Evolutionary conservation across 345 rosid genomes (phyloP).

Genomic region (Adansonia digitata): DNA sequence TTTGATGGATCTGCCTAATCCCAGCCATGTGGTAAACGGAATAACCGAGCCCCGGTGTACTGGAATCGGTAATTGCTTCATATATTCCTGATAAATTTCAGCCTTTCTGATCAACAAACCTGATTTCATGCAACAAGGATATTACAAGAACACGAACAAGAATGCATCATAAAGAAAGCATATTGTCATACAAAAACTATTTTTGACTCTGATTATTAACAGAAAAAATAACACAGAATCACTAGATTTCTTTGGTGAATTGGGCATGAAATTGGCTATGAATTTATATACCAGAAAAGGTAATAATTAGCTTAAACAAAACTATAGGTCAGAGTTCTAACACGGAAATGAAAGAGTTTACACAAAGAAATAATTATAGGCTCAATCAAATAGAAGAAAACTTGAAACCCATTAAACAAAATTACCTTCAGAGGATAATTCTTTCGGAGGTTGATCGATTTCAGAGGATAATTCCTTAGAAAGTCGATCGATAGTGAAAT

Average conservation of each 20-base stretch:
- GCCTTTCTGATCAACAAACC: slow-evolving; percentile 46
- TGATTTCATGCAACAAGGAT: slow-evolving; percentile 14
- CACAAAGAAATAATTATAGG: background rate
- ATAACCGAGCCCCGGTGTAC: slow-evolving; percentile 59
- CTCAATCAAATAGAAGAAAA: background rate
- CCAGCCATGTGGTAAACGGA: slow-evolving; percentile 75
- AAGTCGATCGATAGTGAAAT: slow-evolving; percentile 16
- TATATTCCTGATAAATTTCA: slow-evolving; percentile 77
- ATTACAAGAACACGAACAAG: background rate
- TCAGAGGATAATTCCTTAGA: too few relatives aligned
- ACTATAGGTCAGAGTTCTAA: background rate
- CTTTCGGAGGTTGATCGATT: slow-evolving; percentile 21
- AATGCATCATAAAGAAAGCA: background rate
- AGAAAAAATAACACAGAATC: background rate
- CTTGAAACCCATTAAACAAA: background rate
- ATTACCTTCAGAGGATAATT: slow-evolving; percentile 44
- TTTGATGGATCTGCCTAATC: slow-evolving; percentile 68
- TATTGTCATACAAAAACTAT: background rate
- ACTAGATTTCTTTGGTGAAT: background rate
- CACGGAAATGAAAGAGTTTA: background rate
- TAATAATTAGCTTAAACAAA: background rate
- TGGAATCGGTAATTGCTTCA: slow-evolving; percentile 66
- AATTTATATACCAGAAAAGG: background rate
- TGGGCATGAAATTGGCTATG: background rate
- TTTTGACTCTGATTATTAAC: background rate